These are phyloP conservation scores for Psophocarpus tetragonolobus DNA, from an alignment of 306 rosid species.

Conservation along the genomic window DNA sequence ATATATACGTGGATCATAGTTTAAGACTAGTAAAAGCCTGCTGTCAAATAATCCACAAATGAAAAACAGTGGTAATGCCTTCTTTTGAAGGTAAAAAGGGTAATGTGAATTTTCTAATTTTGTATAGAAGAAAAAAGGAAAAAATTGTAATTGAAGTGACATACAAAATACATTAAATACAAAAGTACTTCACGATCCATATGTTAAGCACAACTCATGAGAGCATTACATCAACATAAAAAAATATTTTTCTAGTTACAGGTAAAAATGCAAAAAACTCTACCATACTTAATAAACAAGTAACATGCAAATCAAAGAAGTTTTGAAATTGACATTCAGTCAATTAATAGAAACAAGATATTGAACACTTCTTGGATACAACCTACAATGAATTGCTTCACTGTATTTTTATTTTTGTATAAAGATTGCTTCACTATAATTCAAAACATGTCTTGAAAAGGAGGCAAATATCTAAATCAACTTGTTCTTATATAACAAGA, in stretches of 20 bases:
- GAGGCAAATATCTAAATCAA: constrained; percentile 6
- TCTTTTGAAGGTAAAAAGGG: too few species aligned
- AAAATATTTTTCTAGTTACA: not conserved
- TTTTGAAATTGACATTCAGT: not conserved
- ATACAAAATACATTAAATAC: too few species aligned
- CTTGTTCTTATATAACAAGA: constrained; percentile 20
- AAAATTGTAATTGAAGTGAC: too few species aligned
- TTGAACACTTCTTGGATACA: not conserved
- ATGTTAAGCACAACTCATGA: too few species aligned
- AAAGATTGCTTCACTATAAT: not conserved
- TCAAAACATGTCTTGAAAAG: not conserved
- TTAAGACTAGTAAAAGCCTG: too few species aligned
- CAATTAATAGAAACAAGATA: not conserved
- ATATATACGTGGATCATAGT: too few species aligned
- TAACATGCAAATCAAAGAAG: not conserved
- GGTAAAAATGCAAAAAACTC: not conserved
- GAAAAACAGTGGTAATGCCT: too few species aligned
- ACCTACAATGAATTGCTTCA: not conserved
- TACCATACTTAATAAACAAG: not conserved
- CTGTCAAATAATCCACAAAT: too few species aligned
- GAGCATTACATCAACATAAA: not conserved
- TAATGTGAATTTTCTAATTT: too few species aligned
- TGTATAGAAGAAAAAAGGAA: too few species aligned
- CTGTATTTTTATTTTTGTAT: too few species aligned
- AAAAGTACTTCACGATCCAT: too few species aligned